Conservation (phyloP, 2,329 filamentous ascomycete species). For the Cercospora sesami region DNA sequence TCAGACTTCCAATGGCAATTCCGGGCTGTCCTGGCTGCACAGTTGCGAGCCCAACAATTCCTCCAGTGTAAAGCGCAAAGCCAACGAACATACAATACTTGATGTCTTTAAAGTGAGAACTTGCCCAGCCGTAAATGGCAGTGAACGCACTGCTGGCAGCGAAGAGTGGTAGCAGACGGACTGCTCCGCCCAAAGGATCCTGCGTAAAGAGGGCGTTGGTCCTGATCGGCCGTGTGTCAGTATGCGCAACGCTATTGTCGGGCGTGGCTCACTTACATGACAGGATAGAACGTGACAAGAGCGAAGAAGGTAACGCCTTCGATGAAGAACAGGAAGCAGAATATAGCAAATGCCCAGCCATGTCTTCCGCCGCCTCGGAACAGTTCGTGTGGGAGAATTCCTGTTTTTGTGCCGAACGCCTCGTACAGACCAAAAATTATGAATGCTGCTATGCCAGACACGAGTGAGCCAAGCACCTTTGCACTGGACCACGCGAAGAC, state of each 20-base stretch:
- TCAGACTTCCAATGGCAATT: neutral
- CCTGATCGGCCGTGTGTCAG: neutral
- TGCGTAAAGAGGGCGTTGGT: neutral
- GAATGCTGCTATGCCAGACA: neutral
- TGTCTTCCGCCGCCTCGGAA: neutral
- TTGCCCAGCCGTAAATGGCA: neutral
- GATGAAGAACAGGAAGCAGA: neutral
- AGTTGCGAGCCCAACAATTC: neutral
- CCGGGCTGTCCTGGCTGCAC: neutral
- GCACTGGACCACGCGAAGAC: neutral
- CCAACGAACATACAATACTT: neutral
- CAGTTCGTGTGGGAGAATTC: neutral
- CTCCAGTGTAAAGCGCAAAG: neutral
- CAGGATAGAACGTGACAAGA: neutral
- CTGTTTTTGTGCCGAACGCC: neutral
- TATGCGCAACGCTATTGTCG: neutral
- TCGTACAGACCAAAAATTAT: neutral
- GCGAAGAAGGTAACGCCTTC: neutral
- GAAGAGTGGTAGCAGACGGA: neutral
- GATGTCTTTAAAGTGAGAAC: neutral
- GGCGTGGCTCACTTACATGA: neutral
- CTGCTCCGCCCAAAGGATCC: neutral
- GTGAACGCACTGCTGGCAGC: neutral
- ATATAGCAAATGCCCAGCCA: neutral
- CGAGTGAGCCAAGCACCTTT: neutral